A percentile compares a stretch with the other conserved stretches of the same genome.
Conservation (phyloP, 805 yeast species). For the Osmozyma mogii region DNA sequence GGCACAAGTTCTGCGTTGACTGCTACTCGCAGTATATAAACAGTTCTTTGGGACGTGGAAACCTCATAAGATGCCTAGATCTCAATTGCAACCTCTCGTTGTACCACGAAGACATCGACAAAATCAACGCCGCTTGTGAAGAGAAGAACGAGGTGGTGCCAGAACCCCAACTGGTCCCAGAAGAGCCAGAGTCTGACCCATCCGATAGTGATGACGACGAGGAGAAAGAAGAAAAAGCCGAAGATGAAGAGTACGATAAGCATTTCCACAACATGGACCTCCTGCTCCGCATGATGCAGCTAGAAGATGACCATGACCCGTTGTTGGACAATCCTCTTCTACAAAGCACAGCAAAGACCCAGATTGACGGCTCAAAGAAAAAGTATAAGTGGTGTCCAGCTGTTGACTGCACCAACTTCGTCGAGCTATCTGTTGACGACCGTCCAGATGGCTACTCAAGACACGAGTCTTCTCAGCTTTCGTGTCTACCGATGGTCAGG, state of each 20-base stretch:
- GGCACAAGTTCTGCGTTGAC: slow-evolving; percentile 58
- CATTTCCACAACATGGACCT: slow-evolving; percentile 5
- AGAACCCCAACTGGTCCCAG: slow-evolving; percentile 34
- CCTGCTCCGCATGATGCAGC: background rate
- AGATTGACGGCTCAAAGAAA: slow-evolving; percentile 16
- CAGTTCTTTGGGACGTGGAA: slow-evolving; percentile 35
- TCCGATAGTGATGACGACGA: slow-evolving; percentile 16
- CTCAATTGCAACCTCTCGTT: slow-evolving; percentile 42
- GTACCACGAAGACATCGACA: slow-evolving; percentile 33
- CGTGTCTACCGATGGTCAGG: slow-evolving; percentile 67
- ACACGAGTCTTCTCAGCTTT: too few species aligned
- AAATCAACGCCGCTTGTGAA: background rate
- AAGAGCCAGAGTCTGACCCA: slow-evolving; percentile 43
- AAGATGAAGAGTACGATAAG: slow-evolving; percentile 5
- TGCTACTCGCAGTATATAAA: slow-evolving; percentile 62
- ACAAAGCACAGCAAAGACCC: slow-evolving; percentile 6
- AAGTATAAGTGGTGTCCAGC: slow-evolving; percentile 76
- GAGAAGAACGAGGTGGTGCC: slow-evolving; percentile 15
- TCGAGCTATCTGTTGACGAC: slow-evolving; percentile 24
- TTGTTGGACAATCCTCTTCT: slow-evolving; percentile 1
- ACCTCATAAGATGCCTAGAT: slow-evolving; percentile 59
- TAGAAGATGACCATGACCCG: too few species aligned
- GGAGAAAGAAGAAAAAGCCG: background rate
- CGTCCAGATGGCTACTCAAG: too few species aligned
- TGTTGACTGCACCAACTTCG: slow-evolving; percentile 62